Conservation (phyloP, 2,329 filamentous ascomycete genomes). For the Helminthosporium solani region DNA sequence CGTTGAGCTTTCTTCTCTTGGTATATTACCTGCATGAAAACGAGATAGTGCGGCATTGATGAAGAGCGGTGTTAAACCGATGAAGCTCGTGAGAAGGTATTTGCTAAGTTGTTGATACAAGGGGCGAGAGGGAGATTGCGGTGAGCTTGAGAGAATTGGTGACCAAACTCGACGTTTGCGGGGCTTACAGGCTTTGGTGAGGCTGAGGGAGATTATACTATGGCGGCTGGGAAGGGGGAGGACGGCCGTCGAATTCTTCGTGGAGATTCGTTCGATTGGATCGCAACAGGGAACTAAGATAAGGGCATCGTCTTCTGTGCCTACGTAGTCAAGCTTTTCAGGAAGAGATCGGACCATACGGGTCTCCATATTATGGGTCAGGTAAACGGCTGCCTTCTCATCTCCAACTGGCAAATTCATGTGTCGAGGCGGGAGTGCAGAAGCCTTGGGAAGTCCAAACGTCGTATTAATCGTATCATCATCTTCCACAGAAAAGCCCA, state of each 20-base stretch:
- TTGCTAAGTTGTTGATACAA: constrained; percentile 7
- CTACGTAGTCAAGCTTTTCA: constrained; percentile 8
- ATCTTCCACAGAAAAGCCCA: constrained; percentile 6
- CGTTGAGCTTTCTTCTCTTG: constrained; percentile 12
- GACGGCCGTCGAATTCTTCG: neutral
- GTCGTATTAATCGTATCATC: neutral
- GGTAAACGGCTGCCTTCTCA: too few relatives aligned
- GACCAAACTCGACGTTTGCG: constrained; percentile 2
- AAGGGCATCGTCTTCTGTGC: constrained; percentile 7
- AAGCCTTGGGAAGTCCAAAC: neutral
- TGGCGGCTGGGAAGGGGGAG: neutral
- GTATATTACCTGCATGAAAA: constrained; percentile 24
- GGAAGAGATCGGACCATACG: constrained; percentile 4
- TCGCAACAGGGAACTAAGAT: constrained; percentile 16
- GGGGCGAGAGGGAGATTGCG: neutral
- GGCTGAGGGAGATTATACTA: neutral
- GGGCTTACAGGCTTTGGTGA: constrained; percentile 1
- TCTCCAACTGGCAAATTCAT: neutral
- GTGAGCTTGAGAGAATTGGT: neutral
- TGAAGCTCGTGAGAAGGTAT: constrained; percentile 8
- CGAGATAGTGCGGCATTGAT: constrained; percentile 25
- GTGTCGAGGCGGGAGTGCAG: neutral
- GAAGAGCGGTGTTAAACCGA: constrained; percentile 18
- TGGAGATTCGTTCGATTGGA: constrained; percentile 2
- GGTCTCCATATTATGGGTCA: neutral